Evolutionary conservation across 768 basidiomycete genomes (phyloP).

Genomic region (Pleurotus giganteus): DNA sequence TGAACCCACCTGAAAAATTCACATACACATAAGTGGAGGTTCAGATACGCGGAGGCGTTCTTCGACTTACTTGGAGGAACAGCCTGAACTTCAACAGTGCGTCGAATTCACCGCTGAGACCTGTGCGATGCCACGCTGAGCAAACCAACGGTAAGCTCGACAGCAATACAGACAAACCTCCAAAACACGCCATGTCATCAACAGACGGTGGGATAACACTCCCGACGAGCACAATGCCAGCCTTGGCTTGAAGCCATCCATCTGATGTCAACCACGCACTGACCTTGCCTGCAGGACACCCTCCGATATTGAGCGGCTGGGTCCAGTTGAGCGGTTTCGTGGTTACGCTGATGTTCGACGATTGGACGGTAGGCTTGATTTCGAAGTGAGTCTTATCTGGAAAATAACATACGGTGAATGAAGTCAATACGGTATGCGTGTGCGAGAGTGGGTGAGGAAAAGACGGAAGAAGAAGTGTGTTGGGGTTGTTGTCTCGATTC

Average conservation of each 20-base stretch:
- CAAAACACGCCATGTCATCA: neutral
- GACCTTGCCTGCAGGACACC: neutral
- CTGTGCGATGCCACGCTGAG: neutral
- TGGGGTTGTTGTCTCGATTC: neutral
- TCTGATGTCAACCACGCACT: neutral
- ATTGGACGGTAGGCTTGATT: neutral
- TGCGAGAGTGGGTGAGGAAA: no score
- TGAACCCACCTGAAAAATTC: neutral
- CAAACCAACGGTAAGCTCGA: neutral
- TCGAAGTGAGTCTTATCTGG: neutral
- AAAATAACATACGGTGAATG: neutral
- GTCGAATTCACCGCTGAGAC: neutral
- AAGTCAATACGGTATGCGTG: no score
- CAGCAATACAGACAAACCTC: neutral
- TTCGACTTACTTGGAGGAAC: no score
- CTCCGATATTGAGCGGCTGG: neutral
- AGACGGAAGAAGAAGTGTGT: no score
- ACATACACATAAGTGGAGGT: neutral
- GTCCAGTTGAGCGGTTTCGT: neutral
- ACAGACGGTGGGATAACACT: conserved; percentile 13
- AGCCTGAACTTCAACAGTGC: neutral
- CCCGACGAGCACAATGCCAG: conserved; percentile 13
- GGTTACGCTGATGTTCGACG: neutral
- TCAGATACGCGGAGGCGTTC: neutral
- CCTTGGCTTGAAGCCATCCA: neutral